Conservation (phyloP, 2,329 filamentous ascomycete genomes). For the Dothiorella sarmentorum region DNA sequence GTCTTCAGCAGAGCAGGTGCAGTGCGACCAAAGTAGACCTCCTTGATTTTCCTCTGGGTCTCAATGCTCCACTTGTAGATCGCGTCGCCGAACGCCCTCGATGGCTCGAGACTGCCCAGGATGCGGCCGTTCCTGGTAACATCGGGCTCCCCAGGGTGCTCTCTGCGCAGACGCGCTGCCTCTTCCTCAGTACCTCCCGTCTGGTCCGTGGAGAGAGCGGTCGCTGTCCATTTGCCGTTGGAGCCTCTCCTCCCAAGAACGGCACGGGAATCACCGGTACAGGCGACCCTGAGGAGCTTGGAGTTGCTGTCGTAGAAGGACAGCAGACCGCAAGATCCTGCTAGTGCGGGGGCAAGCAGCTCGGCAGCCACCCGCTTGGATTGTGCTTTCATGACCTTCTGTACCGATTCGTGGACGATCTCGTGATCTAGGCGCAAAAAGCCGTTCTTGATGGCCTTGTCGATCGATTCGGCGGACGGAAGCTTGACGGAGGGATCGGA, state of each 20-base stretch:
- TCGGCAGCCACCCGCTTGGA: slow-evolving; percentile 90
- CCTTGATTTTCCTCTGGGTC: slow-evolving; percentile 75
- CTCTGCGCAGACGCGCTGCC: slow-evolving; percentile 73
- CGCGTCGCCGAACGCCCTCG: slow-evolving; percentile 91
- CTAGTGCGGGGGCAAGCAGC: slow-evolving; percentile 85
- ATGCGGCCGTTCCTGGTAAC: slow-evolving; percentile 88
- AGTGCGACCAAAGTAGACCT: slow-evolving; percentile 81
- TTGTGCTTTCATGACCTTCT: slow-evolving; percentile 84
- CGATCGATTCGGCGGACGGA: slow-evolving; percentile 76
- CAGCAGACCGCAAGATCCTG: slow-evolving; percentile 92
- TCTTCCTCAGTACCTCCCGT: slow-evolving; percentile 87
- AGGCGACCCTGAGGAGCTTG: slow-evolving; percentile 87
- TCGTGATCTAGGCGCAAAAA: slow-evolving; percentile 88
- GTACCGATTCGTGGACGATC: slow-evolving; percentile 88
- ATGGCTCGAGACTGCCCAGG: slow-evolving; percentile 86
- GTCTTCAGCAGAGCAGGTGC: slow-evolving; percentile 77
- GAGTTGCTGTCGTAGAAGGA: slow-evolving; percentile 92
- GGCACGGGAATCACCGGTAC: slow-evolving; percentile 93
- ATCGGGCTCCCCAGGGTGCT: slow-evolving; percentile 84
- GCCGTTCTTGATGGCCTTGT: slow-evolving; percentile 86
- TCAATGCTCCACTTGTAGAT: slow-evolving; percentile 94
- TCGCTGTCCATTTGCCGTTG: slow-evolving; percentile 90
- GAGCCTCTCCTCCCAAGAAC: slow-evolving; percentile 75
- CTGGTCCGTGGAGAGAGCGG: slow-evolving; percentile 85
- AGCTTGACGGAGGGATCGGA: slow-evolving; percentile 54